A percentile compares a stretch with the other conserved stretches of the same genome.
phyloP scores from a whole-genome alignment of 1,139 yeast genomes.

The Yamadazyma atmosphaerica region DNA sequence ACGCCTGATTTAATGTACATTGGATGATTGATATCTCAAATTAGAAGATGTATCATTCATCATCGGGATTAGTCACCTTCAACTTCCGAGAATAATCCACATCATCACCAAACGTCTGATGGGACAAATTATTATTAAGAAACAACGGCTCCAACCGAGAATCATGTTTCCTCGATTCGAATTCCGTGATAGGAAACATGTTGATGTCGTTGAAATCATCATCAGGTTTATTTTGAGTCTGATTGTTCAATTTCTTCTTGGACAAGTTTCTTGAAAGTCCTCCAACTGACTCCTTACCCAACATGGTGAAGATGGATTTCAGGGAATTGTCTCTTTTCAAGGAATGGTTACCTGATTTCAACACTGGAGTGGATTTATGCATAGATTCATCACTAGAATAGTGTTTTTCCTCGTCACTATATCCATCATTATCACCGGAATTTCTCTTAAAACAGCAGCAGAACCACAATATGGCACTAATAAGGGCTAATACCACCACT shows the following conservation, averaged over 20 bases:
- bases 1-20: neutral
- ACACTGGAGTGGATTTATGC: constrained; percentile 13
- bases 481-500: constrained; percentile 45
- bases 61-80: constrained; percentile 66
- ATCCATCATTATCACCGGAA: constrained; percentile 27
- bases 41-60: too few species aligned
- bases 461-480: constrained; percentile 35
- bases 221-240: constrained; percentile 6
- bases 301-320: constrained; percentile 35
- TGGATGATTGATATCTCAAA: neutral
- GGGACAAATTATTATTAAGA: constrained; percentile 55
- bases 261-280: constrained; percentile 33
- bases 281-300: constrained; percentile 26
- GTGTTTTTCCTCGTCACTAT: constrained; percentile 42
- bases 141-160: constrained; percentile 48
- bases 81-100: constrained; percentile 71
- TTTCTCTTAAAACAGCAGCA: constrained; percentile 30
- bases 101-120: constrained; percentile 69
- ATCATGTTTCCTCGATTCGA: constrained; percentile 53
- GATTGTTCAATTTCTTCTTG: constrained; percentile 28
- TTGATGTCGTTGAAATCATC: constrained; percentile 17
- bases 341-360: constrained; percentile 16
- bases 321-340: constrained; percentile 34
- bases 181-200: constrained; percentile 51
- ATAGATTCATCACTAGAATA: constrained; percentile 18